Evolutionary conservation across 768 basidiomycete species (phyloP), one percentile per base, ranked within the genome.

Genomic region (Dentipellis fragilis): DNA sequence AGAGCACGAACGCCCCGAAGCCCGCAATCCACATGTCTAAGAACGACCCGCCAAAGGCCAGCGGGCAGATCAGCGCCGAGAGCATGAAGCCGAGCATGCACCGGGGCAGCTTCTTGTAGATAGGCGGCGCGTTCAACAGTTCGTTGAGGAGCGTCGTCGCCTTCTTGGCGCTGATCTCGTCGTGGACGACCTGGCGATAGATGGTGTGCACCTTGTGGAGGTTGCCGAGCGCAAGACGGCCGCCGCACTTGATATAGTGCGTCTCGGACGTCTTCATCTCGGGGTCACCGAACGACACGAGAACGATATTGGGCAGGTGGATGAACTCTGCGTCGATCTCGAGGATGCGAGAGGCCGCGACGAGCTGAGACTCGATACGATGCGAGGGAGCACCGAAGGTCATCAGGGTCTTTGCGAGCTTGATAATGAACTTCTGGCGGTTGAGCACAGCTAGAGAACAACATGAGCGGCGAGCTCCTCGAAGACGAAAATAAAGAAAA

Each of bases 241-340:
- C 85, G 19, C 74, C 73, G 56, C 83, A 84, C 64, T 89, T 90
- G 69, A 94, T 78, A 68, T 93, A 91, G 67, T 93, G 80, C 21
- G 91, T 93, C 67, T 93, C 88, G 37, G 87, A 88, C 2, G 84
- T 85, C 57, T 86, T 86, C 14, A 87, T 85, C 56, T 89, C 88
- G 60, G 83, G 83, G 65, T 94, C 90, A 11, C 87, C 87, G 64
- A 93, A 93, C 29, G 87, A 90, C 61, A 85, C 84, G 56, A 94
- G 86, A 59, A 89, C 84, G 58, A 87, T 80, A 19, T 76, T 79
- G 19, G 87, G 87, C 14, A 89, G 71, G 67, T 92, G 87, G 35
- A 94, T 85, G 66, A 93, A 92, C 66, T 93, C 89, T 49, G 88
- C 89, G 65, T 90, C 83, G 55, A 95, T 80, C 63, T 93, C 90